Percentiles rank a stretch among this genome's conserved stretches.
phyloP scores from a whole-genome alignment of 2,329 filamentous ascomycete species.

The Trichoderma sp. region DNA sequence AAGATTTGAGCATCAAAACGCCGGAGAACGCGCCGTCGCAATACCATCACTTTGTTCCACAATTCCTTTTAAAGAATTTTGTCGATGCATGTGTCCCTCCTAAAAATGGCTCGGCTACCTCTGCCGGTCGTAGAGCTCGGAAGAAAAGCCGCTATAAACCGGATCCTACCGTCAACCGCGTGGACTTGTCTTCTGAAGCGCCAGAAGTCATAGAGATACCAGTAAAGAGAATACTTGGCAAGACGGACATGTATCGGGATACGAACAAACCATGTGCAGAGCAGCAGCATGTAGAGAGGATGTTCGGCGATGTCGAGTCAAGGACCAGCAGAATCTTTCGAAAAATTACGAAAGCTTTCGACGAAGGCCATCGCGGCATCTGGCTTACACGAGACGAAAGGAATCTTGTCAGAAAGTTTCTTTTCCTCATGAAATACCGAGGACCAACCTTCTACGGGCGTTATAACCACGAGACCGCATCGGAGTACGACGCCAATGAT shows the following conservation, averaged over 20 bases:
- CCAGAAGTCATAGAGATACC: not conserved
- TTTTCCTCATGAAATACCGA: not conserved
- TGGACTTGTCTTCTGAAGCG: not conserved
- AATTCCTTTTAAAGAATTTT: not conserved
- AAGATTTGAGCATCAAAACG: not conserved
- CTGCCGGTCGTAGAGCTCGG: not conserved
- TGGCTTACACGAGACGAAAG: not conserved
- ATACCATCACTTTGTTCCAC: not conserved
- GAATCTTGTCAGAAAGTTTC: not conserved
- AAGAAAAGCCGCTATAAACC: fast-evolving
- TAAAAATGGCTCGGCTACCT: not conserved
- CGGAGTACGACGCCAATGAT: not conserved
- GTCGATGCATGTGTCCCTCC: not conserved
- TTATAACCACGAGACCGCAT: not conserved
- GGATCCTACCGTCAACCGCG: not conserved
- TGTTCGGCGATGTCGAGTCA: not conserved
- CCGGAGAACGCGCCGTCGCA: not conserved
- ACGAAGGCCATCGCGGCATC: not conserved
- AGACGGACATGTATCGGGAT: not conserved
- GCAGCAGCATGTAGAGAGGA: not conserved
- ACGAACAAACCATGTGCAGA: not conserved
- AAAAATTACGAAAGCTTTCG: not conserved
- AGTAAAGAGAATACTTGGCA: not conserved
- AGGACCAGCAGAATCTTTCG: not conserved
- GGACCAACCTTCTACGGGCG: not conserved